Base-by-base conservation (phyloP, 1,139 yeast species). In the Casaregolazyma lundiana region DNA sequence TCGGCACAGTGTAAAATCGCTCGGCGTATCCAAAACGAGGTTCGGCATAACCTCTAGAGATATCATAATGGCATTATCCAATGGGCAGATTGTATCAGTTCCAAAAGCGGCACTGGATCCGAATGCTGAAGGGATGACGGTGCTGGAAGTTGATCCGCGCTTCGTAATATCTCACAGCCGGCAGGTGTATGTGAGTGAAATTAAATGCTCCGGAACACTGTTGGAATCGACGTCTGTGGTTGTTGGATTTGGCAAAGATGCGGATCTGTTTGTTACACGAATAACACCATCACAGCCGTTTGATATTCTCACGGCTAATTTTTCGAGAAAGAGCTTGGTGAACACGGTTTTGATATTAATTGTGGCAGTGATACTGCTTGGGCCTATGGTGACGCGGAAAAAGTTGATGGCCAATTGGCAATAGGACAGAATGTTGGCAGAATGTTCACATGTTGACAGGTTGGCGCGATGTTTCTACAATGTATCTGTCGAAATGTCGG, bases 241-340 rank as follows among this genome's bases (percentile, higher is more conserved):
- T 1, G 82, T 94, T 53, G 75, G 78, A 19, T 68, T 76, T 45
- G 88, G 87, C 32, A 26, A 26, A 11, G 59, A 65, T 21, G 48
- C 56, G 2, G 95, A 87, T 61, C 66, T 84, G 17, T 90, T 85
- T 67, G 86, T 90, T 61, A 82, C 94, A 0, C 71, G 80, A 45
- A 72, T 85, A 18, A 78, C 85, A 46, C 97, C 97, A 1, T 87
- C 96, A 0, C 77, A 78, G 46, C 86, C 89, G 43, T 90, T 87
- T 66, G 98, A 92, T 65, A 71, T 81, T 50, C 75, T 89, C 59
- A 76, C 81, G 39, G 71, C 75, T 41, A 73, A 73, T 38, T 92
- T 92, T 61, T 89, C 83, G 55, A 84, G 79, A 58, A 60, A 69
- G 13, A 84, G 82, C 57, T 75, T 92, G 45, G 47, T 83, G 8